A percentile compares a stretch with the other conserved stretches of the same genome.
phyloP scores from a whole-genome alignment of 2,329 filamentous ascomycete species.

The Aspergillus costaricaensis region DNA sequence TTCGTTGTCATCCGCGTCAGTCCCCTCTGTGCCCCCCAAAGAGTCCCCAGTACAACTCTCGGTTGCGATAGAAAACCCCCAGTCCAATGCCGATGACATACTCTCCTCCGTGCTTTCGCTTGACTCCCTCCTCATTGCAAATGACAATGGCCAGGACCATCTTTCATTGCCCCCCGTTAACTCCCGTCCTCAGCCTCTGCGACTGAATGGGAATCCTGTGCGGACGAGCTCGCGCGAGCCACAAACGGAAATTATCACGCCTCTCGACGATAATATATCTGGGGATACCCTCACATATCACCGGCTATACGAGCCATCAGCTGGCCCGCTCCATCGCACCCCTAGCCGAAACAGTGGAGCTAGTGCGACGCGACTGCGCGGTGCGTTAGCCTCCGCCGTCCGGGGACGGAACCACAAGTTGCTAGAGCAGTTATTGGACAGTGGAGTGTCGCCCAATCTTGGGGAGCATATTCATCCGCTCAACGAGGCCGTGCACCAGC shows the following conservation, averaged over 20 bases:
- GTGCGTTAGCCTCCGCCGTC: constrained; percentile 56
- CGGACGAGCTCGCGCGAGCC: constrained; percentile 8
- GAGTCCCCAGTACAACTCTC: constrained; percentile 24
- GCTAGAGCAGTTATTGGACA: constrained; percentile 60
- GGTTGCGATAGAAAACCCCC: background rate
- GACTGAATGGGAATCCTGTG: background rate
- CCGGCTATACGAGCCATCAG: background rate
- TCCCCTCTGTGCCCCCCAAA: constrained; percentile 30
- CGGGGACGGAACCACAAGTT: constrained; percentile 59
- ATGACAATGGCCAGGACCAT: background rate
- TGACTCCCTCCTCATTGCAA: constrained; percentile 20
- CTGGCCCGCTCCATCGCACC: constrained; percentile 7
- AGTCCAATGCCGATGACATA: constrained; percentile 28
- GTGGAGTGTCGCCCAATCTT: constrained; percentile 57
- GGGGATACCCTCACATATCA: background rate
- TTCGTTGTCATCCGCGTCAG: constrained; percentile 9
- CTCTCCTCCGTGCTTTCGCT: constrained; percentile 33
- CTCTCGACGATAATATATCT: background rate
- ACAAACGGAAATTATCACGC: background rate
- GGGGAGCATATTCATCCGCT: constrained; percentile 52
- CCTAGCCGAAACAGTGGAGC: constrained; percentile 14
- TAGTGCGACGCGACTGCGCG: constrained; percentile 6
- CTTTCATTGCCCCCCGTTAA: background rate
- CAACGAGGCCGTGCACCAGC: constrained; percentile 55
- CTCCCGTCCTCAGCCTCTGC: background rate